phyloP scores from a whole-genome alignment of 2,329 filamentous ascomycete species.

The Trichoderma sp. region DNA sequence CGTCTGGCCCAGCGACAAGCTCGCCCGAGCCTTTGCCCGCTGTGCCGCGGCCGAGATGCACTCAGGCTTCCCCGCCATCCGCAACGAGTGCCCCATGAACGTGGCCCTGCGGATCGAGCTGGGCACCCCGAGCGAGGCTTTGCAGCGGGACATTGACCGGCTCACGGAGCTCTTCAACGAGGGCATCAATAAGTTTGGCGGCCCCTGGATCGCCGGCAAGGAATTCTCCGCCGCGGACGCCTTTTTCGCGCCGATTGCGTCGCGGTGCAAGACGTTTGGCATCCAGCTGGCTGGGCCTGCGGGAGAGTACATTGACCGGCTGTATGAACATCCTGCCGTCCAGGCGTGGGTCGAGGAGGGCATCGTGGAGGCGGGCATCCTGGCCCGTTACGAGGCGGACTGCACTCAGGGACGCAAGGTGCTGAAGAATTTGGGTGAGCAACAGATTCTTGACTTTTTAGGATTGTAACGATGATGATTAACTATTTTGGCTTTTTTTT shows the following conservation, averaged over 20 bases:
- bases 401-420: slow-evolving; percentile 34
- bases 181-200: slow-evolving; percentile 39
- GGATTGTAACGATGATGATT: background rate
- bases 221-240: slow-evolving; percentile 41
- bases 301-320: slow-evolving; percentile 33
- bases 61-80: slow-evolving; percentile 40
- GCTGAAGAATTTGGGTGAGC: slow-evolving; percentile 29
- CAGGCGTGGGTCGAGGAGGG: slow-evolving; percentile 39
- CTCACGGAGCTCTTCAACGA: slow-evolving; percentile 38
- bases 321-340: slow-evolving; percentile 36
- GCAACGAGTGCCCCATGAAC: slow-evolving; percentile 44
- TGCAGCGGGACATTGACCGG: slow-evolving; percentile 37
- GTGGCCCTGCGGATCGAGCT: slow-evolving; percentile 39
- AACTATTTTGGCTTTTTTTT: background rate
- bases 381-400: slow-evolving; percentile 38
- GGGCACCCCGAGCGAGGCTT: slow-evolving; percentile 27
- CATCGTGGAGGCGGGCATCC: slow-evolving; percentile 36
- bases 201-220: slow-evolving; percentile 40
- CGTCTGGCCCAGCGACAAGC: slow-evolving; percentile 42
- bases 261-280: slow-evolving; percentile 39
- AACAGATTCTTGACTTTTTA: background rate
- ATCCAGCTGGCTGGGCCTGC: slow-evolving; percentile 31
- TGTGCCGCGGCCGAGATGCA: slow-evolving; percentile 48
- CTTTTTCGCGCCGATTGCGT: slow-evolving; percentile 43
- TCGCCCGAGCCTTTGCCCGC: slow-evolving; percentile 43